phyloP scores from a whole-genome alignment of 306 rosid genomes.

The Cucurbita pepo region DNA sequence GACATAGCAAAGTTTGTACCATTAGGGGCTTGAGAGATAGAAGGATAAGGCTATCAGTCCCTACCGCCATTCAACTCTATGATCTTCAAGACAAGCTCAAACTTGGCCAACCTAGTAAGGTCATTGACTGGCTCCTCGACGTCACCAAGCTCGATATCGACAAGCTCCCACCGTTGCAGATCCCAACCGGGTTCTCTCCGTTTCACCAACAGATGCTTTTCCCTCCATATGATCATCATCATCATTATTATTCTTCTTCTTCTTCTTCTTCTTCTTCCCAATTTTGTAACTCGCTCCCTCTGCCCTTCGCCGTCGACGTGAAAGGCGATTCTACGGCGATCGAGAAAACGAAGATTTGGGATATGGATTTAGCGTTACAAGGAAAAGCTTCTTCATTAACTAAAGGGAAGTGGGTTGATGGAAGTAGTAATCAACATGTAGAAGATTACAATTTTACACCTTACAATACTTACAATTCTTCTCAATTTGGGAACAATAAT shows the following conservation, averaged over 20 bases:
- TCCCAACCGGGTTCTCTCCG: constrained; percentile 45
- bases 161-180: constrained; percentile 63
- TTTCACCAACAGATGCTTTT: constrained; percentile 35
- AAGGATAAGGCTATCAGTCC: constrained; percentile 67
- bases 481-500: constrained; percentile 37
- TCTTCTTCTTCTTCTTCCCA: not conserved
- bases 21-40: constrained; percentile 71
- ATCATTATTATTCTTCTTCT: not conserved
- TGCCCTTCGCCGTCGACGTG: constrained; percentile 4
- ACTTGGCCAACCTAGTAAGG: constrained; percentile 73
- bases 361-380: not conserved
- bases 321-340: not conserved
- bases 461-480: constrained; percentile 17
- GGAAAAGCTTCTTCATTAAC: not conserved
- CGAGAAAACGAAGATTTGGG: constrained; percentile 14
- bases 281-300: not conserved
- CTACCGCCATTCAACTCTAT: constrained; percentile 68
- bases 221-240: constrained; percentile 10
- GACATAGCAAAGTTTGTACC: constrained; percentile 89
- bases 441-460: constrained; percentile 15
- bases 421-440: not conserved
- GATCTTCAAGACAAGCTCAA: constrained; percentile 76
- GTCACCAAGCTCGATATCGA: constrained; percentile 60
- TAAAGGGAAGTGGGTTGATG: constrained; percentile 38
- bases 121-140: constrained; percentile 71